Conservation (phyloP, 768 basidiomycete genomes). For the Kwoniella newhampshirensis region DNA sequence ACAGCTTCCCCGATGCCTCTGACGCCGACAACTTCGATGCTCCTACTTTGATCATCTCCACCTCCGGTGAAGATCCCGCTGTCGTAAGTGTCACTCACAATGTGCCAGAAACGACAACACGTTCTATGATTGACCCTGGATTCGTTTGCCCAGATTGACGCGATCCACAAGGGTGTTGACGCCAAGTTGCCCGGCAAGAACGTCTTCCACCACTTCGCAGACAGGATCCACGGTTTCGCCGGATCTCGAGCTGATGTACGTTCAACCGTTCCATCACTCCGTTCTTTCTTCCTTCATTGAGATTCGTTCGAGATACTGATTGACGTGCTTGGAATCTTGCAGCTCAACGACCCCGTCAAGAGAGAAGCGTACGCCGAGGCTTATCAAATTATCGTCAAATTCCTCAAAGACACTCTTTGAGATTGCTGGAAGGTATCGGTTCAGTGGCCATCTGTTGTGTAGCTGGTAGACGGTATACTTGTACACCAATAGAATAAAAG, state of each 20-base stretch:
- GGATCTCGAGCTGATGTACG: slow-evolving; percentile 47
- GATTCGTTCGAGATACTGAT: too few species aligned
- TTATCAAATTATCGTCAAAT: slow-evolving; percentile 18
- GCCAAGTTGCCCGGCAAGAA: slow-evolving; percentile 40
- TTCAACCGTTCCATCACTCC: background rate
- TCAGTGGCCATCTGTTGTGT: too few species aligned
- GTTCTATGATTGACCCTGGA: background rate
- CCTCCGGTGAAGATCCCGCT: slow-evolving; percentile 62
- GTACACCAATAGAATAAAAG: too few species aligned
- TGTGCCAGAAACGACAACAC: background rate
- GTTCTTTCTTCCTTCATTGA: background rate
- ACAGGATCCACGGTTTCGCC: slow-evolving; percentile 39
- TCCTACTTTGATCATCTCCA: slow-evolving; percentile 62
- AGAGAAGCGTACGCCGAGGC: slow-evolving; percentile 16
- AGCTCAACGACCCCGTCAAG: too few species aligned
- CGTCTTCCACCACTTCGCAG: slow-evolving; percentile 31
- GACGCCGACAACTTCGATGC: slow-evolving; percentile 61
- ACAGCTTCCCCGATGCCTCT: slow-evolving; percentile 43
- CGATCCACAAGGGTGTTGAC: slow-evolving; percentile 34
- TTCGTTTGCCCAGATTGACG: slow-evolving; percentile 26
- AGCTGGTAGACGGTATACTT: too few species aligned
- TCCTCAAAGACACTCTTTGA: slow-evolving; percentile 25
- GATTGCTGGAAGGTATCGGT: background rate
- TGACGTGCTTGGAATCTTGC: background rate
- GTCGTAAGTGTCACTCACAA: slow-evolving; percentile 56